phyloP scores from a whole-genome alignment of 2,329 filamentous ascomycete species.

The Fusarium denticulatum region DNA sequence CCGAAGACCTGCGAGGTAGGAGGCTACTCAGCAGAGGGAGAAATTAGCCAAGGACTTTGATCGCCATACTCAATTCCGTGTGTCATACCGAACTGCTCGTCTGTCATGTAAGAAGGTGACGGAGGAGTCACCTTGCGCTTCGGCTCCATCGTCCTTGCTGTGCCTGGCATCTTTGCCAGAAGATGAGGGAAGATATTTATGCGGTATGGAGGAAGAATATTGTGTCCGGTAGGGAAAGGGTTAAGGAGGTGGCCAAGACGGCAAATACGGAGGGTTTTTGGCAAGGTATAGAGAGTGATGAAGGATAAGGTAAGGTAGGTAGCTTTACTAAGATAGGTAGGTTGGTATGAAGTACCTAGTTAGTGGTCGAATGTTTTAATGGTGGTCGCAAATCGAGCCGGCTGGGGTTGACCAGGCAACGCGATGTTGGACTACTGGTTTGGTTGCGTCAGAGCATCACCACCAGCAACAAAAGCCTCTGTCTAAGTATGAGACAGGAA shows the following conservation, averaged over 20 bases:
- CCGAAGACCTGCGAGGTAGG: constrained; percentile 77
- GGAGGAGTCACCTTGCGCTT: constrained; percentile 68
- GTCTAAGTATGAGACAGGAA: constrained; percentile 9
- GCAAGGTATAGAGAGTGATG: constrained; percentile 1
- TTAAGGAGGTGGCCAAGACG: not conserved
- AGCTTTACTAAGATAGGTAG: constrained; percentile 3
- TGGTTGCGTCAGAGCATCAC: constrained; percentile 36
- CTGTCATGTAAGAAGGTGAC: constrained; percentile 71
- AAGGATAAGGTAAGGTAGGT: not conserved
- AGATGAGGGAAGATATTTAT: constrained; percentile 19
- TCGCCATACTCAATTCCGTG: constrained; percentile 13
- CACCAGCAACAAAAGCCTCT: constrained; percentile 35
- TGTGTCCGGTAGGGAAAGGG: constrained; percentile 26
- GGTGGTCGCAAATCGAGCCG: constrained; percentile 23
- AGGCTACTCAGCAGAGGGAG: constrained; percentile 57
- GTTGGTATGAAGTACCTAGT: not conserved
- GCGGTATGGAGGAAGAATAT: constrained; percentile 28
- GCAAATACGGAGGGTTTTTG: constrained; percentile 9
- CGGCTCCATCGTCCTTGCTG: constrained; percentile 47
- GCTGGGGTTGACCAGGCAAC: constrained; percentile 45
- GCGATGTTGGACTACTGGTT: constrained; percentile 7
- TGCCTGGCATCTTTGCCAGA: constrained; percentile 44
- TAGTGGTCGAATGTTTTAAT: constrained; percentile 27
- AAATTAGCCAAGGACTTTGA: constrained; percentile 32
- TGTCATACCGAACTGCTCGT: constrained; percentile 70